Evolutionary conservation across 768 basidiomycete genomes (phyloP), one percentile per base, ranked within the genome.

Genomic region (Rubroboletus pulcherrimus): DNA sequence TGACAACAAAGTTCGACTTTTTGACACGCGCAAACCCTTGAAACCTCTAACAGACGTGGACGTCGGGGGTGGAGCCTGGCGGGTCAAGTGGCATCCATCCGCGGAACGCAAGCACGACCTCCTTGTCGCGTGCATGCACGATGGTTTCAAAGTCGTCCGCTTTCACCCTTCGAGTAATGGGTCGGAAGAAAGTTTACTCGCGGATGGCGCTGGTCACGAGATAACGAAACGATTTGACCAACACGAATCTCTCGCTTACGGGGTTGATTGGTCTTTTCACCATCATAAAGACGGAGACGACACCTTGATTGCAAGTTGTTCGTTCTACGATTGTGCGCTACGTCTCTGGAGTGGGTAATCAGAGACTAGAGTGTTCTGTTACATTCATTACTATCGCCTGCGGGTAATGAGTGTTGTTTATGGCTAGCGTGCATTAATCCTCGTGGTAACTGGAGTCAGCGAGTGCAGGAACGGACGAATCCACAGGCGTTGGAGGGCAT

Each of bases 61-160:
- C 54, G 85, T 92, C 3, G 93, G 92, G 11, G 97, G 97, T 12
- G 97, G 97, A 3, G 90, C 85, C 11, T 99, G 97, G 97, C 82
- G 97, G 17, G 85, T 93, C 55, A 94, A 96, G 70, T 99, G 94
- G 93, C 93, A 98, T 71, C 93, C 95, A 7, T 81, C 80, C 5
- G 59, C 77, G 2, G 61, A 66, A n/a, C 80, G 93, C 43, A 81
- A 78, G 58, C 64, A 80, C 37, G 90, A 95, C 64, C 77, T 98
- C 2, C 80, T 98, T 19, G 84, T 93, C n/a, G 97, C 95, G 0
- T 93, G 91, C 66, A 99, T 98, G 97, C 95, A 96, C 66, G 93
- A 93, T 59, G 95, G 96, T 10, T 95, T 93, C 80, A 97, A 97
- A 67, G 77, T 96, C 7, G 69, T 91, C 55, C 71, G 53, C 51